Percentiles rank a stretch among this genome's conserved stretches.
These are phyloP conservation scores for Pestalotiopsis sp. DNA, from an alignment of 2,329 filamentous ascomycete genomes.

Conservation along the genomic window DNA sequence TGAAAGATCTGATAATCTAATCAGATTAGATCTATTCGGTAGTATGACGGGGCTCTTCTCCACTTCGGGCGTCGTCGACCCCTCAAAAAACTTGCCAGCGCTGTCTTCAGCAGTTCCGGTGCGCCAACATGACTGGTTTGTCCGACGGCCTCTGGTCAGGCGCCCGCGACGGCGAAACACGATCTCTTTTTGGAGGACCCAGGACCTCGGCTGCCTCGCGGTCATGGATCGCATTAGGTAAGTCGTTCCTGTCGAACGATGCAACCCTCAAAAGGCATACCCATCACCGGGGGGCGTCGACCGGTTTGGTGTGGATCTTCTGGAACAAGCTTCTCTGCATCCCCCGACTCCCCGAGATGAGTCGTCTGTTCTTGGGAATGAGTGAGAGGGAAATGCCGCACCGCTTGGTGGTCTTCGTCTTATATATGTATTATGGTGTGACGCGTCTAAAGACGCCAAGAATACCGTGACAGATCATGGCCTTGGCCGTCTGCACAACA, in stretches of 20 bases:
- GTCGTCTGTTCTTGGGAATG: neutral
- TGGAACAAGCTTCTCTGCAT: neutral
- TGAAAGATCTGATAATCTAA: slow-evolving; percentile 11
- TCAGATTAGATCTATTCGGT: slow-evolving; percentile 11
- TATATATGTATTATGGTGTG: neutral
- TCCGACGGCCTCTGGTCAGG: neutral
- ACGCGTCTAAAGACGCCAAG: neutral
- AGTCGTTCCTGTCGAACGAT: neutral
- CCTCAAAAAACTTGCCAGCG: neutral
- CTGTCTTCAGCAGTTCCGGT: neutral
- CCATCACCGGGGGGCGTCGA: neutral
- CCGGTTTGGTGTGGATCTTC: neutral
- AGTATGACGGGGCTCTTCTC: neutral
- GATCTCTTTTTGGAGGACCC: neutral
- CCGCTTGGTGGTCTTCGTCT: neutral
- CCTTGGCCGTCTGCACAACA: neutral
- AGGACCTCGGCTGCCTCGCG: neutral
- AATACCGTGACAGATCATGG: neutral
- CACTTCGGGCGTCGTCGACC: neutral
- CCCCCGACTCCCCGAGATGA: neutral
- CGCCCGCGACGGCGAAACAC: neutral
- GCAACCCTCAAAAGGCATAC: neutral
- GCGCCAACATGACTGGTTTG: neutral
- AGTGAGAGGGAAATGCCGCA: neutral
- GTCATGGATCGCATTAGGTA: neutral